Percentiles rank a stretch among this genome's conserved stretches.
Evolutionary conservation across 495 filamentous ascomycete species (phyloP).

Genomic region (Xylaria bambusicola): DNA sequence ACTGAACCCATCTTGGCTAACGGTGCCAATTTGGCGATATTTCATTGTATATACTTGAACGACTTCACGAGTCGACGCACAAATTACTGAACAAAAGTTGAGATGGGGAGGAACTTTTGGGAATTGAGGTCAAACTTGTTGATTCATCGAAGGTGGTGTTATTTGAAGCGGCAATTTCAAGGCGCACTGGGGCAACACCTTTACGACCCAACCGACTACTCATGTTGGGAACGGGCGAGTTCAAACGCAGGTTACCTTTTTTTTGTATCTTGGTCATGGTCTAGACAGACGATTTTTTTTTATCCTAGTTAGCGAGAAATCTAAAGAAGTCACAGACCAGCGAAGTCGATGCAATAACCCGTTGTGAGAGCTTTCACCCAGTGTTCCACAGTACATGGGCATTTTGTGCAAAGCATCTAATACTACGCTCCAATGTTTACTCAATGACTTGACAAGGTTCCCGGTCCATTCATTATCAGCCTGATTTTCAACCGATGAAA

Average conservation of each 20-base stretch:
- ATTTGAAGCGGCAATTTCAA: conserved; percentile 20
- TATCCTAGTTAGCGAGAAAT: not conserved
- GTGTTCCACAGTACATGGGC: no score
- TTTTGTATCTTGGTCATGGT: conserved; percentile 21
- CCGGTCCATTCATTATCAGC: conserved; percentile 1
- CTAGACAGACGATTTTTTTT: not conserved
- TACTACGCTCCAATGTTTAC: no score
- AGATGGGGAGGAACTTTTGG: conserved; percentile 8
- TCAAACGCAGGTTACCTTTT: conserved; percentile 24
- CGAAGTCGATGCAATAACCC: no score
- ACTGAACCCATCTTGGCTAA: not conserved
- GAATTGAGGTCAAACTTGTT: conserved; percentile 26
- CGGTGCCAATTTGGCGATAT: conserved; percentile 18
- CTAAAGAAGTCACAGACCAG: not conserved
- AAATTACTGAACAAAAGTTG: conserved; percentile 15
- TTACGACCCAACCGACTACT: conserved; percentile 23
- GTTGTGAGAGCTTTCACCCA: no score
- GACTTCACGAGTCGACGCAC: conserved; percentile 26
- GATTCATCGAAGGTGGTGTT: conserved; percentile 23
- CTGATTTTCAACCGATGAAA: conserved; percentile 1
- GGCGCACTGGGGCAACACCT: conserved; percentile 28
- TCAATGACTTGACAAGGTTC: no score
- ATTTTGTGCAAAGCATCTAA: no score
- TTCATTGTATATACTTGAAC: conserved; percentile 39
- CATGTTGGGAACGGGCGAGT: conserved; percentile 25